A percentile compares a stretch with the other conserved stretches of the same genome.
Evolutionary conservation across 371 early-diverging fungal genomes (phyloP).

Genomic region (Actinomortierella ambigua): DNA sequence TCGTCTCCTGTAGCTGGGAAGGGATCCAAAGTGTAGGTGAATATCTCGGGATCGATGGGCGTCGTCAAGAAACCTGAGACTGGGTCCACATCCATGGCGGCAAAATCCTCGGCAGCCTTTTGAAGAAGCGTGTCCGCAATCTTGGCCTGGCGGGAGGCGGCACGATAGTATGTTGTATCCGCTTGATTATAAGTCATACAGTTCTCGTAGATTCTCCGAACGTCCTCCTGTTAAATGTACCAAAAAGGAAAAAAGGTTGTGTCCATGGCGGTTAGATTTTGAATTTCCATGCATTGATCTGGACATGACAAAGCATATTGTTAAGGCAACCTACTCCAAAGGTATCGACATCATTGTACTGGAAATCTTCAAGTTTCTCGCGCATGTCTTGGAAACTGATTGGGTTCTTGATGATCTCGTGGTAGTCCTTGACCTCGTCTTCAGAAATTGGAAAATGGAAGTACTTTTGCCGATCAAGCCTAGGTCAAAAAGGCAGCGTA

Average conservation of each 20-base stretch:
- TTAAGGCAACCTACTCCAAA: constrained; percentile 34
- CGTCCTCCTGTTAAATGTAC: constrained; percentile 56
- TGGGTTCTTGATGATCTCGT: constrained; percentile 63
- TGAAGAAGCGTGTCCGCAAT: constrained; percentile 43
- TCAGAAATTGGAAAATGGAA: constrained; percentile 74
- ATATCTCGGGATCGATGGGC: constrained; percentile 58
- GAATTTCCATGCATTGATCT: not conserved
- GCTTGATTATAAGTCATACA: constrained; percentile 78
- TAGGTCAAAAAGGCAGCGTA: not conserved
- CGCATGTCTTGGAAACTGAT: constrained; percentile 44
- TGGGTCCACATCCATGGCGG: constrained; percentile 45
- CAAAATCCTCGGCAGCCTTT: constrained; percentile 51
- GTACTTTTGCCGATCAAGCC: constrained; percentile 53
- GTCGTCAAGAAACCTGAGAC: constrained; percentile 53
- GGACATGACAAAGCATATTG: not conserved
- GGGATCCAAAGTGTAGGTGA: constrained; percentile 51
- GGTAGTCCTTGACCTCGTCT: constrained; percentile 84
- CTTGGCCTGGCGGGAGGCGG: constrained; percentile 61
- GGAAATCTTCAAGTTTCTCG: constrained; percentile 24
- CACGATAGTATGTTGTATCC: constrained; percentile 73
- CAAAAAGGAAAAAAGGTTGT: constrained; percentile 6
- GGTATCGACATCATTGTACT: constrained; percentile 34
- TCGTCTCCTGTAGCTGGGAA: constrained; percentile 19
- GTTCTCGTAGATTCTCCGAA: constrained; percentile 75
- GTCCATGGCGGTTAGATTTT: not conserved